These are phyloP conservation scores for Dactylellina sp. DNA, from an alignment of 2,329 filamentous ascomycete species.

Conservation along the genomic window DNA sequence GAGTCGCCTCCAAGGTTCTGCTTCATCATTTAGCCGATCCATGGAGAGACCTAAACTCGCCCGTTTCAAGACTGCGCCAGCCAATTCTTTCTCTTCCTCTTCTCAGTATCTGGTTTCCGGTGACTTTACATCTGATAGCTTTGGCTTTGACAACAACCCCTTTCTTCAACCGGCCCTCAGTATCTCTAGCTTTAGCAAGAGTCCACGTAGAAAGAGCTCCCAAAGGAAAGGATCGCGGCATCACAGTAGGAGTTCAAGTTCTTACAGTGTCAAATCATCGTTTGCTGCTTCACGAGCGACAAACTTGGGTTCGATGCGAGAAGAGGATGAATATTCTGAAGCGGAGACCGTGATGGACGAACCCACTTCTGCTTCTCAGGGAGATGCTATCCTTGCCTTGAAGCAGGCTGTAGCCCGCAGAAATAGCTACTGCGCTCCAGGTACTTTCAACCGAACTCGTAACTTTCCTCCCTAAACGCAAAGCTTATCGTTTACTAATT, in stretches of 20 bases:
- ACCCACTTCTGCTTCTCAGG: conserved; percentile 29
- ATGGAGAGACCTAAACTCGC: conserved; percentile 50
- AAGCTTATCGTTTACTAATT: conserved; percentile 1
- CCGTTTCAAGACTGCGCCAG: conserved; percentile 47
- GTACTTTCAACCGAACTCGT: conserved; percentile 13
- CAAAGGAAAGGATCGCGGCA: conserved; percentile 23
- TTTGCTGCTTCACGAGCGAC: conserved; percentile 21
- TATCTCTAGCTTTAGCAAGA: conserved; percentile 42
- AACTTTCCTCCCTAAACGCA: not conserved
- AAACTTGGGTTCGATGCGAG: conserved; percentile 48
- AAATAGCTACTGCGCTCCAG: conserved; percentile 44
- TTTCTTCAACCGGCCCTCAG: conserved; percentile 38
- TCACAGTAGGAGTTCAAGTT: conserved; percentile 37
- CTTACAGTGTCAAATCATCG: conserved; percentile 32
- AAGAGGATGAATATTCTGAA: conserved; percentile 55
- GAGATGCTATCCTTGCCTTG: conserved; percentile 50
- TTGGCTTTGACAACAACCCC: conserved; percentile 33
- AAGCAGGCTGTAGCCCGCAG: conserved; percentile 53
- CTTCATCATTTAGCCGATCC: conserved; percentile 30
- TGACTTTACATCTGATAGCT: conserved; percentile 52
- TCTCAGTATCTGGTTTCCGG: conserved; percentile 43
- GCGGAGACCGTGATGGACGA: conserved; percentile 53
- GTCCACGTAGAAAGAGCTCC: conserved; percentile 21
- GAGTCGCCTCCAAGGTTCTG: conserved; percentile 21
- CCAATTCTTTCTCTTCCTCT: conserved; percentile 32